Evolutionary conservation across 768 basidiomycete species (phyloP).

Genomic region (Mycena indigotica): DNA sequence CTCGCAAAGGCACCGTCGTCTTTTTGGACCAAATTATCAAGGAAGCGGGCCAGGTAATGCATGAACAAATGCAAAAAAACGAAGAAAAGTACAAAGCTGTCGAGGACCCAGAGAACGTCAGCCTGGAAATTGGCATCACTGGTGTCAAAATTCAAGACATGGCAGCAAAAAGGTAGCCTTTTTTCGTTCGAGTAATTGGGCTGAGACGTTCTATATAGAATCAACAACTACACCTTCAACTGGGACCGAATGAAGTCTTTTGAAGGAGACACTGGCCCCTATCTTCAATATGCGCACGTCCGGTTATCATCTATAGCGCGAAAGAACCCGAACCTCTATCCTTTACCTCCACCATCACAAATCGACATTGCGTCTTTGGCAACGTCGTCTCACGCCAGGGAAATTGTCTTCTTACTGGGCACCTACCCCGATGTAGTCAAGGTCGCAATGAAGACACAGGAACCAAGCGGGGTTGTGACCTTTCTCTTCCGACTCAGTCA

Average conservation of each 20-base stretch:
- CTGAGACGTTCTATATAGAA: slow-evolving; percentile 46
- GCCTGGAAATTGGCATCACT: slow-evolving; percentile 86
- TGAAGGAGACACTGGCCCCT: slow-evolving; percentile 94
- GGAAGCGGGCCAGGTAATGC: slow-evolving; percentile 88
- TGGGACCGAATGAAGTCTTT: slow-evolving; percentile 94
- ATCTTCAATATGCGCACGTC: slow-evolving; percentile 96
- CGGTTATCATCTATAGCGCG: slow-evolving; percentile 88
- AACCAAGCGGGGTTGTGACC: slow-evolving; percentile 90
- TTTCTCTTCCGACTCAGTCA: slow-evolving; percentile 87
- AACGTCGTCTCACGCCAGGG: slow-evolving; percentile 72
- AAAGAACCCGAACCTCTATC: slow-evolving; percentile 85
- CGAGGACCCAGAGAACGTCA: slow-evolving; percentile 81
- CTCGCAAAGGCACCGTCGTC: slow-evolving; percentile 89
- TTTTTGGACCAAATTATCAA: slow-evolving; percentile 93
- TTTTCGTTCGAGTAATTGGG: slow-evolving; percentile 4
- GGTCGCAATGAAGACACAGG: slow-evolving; percentile 79
- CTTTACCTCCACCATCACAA: slow-evolving; percentile 68
- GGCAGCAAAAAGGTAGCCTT: slow-evolving; percentile 81
- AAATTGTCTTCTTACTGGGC: slow-evolving; percentile 84
- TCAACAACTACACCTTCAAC: slow-evolving; percentile 96
- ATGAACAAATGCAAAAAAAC: slow-evolving; percentile 94
- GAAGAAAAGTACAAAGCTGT: slow-evolving; percentile 89
- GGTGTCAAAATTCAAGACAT: slow-evolving; percentile 98
- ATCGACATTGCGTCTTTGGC: slow-evolving; percentile 71
- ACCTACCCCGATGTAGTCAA: slow-evolving; percentile 91